A percentile compares a stretch with the other conserved stretches of the same genome.
These are phyloP conservation scores for Metschnikowia lunata DNA, from an alignment of 805 yeast species.

Conservation along the genomic window DNA sequence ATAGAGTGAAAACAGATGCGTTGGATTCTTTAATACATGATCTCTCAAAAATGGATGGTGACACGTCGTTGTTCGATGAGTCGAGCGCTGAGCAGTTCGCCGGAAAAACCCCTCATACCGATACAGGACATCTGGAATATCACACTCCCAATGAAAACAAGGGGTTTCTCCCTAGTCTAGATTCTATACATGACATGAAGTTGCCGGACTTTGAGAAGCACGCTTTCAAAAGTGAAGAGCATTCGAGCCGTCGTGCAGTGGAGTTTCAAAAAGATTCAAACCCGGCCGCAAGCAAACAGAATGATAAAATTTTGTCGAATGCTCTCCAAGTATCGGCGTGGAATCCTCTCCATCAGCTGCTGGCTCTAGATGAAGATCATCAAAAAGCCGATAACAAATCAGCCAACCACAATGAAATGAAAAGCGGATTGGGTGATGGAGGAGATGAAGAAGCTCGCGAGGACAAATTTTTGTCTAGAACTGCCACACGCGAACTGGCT, in stretches of 20 bases:
- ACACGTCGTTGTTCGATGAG: constrained; percentile 1
- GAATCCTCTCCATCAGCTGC: constrained; percentile 22
- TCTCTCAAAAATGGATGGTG: constrained; percentile 22
- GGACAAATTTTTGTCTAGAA: not conserved
- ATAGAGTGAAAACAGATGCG: constrained; percentile 23
- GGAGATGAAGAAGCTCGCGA: not conserved
- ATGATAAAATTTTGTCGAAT: constrained; percentile 11
- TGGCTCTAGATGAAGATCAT: not conserved
- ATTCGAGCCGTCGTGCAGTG: not conserved
- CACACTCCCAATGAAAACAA: constrained; percentile 1
- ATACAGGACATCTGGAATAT: constrained; percentile 5
- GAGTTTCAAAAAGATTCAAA: not conserved
- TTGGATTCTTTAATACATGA: constrained; percentile 38
- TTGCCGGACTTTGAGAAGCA: constrained; percentile 28
- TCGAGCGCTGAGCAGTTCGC: not conserved
- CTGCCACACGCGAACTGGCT: not conserved
- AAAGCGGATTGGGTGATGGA: too few relatives aligned
- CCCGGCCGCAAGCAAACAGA: not conserved
- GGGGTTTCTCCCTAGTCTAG: constrained; percentile 21
- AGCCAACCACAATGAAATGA: not conserved
- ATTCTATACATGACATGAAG: constrained; percentile 21
- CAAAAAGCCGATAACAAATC: not conserved
- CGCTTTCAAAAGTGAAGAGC: constrained; percentile 5
- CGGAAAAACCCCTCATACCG: not conserved
- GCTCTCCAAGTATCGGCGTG: constrained; percentile 25